Base-by-base conservation (phyloP, 768 basidiomycete genomes). In the Xerocomellus amylosporus region DNA sequence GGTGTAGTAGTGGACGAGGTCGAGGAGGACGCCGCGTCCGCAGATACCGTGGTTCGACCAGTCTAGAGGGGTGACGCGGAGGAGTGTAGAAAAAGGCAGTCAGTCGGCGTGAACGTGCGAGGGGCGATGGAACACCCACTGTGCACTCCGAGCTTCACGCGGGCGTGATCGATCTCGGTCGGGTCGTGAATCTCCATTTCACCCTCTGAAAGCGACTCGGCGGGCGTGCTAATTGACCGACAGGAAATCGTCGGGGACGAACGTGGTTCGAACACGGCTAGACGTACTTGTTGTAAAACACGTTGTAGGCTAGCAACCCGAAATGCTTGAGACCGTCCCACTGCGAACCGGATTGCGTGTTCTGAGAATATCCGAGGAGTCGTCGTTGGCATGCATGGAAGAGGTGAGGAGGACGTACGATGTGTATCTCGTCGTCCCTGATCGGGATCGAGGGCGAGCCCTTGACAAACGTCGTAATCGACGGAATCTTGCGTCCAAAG, bases 41-140 rank as follows among this genome's bases (percentile, higher is more conserved):
- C 83, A 84, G 40, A 87, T 86, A 1, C 86, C 85, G 61, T 86
- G 86, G 19, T 76, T 77, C 1, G 86, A 82, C 86, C 84, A 87
- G 63, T 87, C 86, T 87, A 42, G 14, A 41, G 30, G 24, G 26
- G 10, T 15, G 13, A 19, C 19, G 7, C 28, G 8, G 38, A 10
- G 14, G 5, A 24, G 20, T n/a, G n/a, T n/a, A 14, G 19, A 38
- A 36, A 14, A 4, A 26, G 40, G 34, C 7, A 10, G 48, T 51
- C 19, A 47, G 39, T 47, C 19, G 15, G 4, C 5, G 13, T 17
- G 20, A 13, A 15, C 3, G n/a, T 22, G 20, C 5, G 26, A 41
- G 49, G 12, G 14, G 12, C 17, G 13, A 37, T 24, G 17, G 17
- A 34, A 17, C n/a, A 74, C 84, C 3, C 56, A 87, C 86, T 86